Conservation (phyloP, 2,329 filamentous ascomycete genomes). For the Epichloe amarillans region DNA sequence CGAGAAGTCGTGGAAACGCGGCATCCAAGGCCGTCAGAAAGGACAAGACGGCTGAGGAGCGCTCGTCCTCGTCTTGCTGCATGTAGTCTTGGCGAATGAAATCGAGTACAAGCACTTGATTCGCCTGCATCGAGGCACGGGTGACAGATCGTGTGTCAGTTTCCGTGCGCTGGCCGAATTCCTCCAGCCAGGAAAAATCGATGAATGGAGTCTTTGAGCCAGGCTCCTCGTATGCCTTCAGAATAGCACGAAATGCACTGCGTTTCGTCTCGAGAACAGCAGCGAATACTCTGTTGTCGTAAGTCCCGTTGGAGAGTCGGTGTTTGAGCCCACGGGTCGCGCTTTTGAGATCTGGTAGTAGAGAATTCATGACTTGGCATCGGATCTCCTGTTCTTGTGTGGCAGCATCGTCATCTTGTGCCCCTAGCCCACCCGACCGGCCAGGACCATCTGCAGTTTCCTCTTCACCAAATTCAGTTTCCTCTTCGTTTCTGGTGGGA, state of each 20-base stretch:
- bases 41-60: slow-evolving; percentile 8
- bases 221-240: neutral
- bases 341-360: slow-evolving; percentile 1
- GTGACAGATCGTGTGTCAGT: neutral
- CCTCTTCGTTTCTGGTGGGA: neutral
- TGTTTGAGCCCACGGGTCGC: slow-evolving; percentile 4
- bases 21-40: slow-evolving; percentile 20
- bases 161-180: neutral
- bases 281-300: neutral
- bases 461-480: neutral
- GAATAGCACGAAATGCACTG: neutral
- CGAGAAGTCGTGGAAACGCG: slow-evolving; percentile 18
- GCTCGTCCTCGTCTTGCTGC: slow-evolving; percentile 4
- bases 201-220: slow-evolving; percentile 13
- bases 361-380: neutral
- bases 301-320: neutral
- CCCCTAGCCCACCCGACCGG: neutral
- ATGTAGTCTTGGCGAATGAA: slow-evolving; percentile 9
- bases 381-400: neutral
- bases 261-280: neutral
- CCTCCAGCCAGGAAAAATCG: slow-evolving; percentile 11
- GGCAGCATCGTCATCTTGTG: neutral
- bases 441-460: neutral
- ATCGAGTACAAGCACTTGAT: slow-evolving; percentile 23
- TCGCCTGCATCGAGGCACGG: slow-evolving; percentile 17